Percentiles rank a stretch among this genome's conserved stretches.
Conservation (phyloP, 768 basidiomycete species). For the Lentinula guzmanii region DNA sequence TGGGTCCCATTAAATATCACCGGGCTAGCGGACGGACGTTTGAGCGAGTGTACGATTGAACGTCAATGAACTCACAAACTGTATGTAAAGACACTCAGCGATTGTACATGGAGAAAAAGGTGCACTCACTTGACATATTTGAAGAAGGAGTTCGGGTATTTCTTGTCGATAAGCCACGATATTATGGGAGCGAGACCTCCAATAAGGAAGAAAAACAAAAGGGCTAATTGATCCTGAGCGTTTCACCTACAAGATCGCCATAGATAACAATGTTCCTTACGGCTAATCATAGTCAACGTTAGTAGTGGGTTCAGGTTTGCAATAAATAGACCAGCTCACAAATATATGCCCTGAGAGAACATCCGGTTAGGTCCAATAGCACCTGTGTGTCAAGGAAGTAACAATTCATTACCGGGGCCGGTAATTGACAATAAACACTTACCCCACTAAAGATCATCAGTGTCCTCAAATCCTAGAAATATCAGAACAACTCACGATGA, state of each 20-base stretch:
- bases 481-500: slow-evolving; percentile 43
- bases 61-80: slow-evolving; percentile 26
- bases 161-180: slow-evolving; percentile 55
- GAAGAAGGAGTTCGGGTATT: slow-evolving; percentile 56
- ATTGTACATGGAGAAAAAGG: not conserved
- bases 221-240: slow-evolving; percentile 22
- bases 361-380: slow-evolving; percentile 58
- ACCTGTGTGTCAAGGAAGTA: slow-evolving; percentile 26
- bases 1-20: slow-evolving; percentile 65
- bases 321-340: slow-evolving; percentile 29
- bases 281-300: slow-evolving; percentile 11
- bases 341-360: slow-evolving; percentile 55
- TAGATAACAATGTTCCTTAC: not conserved
- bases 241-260: not conserved
- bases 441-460: slow-evolving; percentile 9
- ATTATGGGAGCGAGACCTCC: slow-evolving; percentile 63
- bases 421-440: slow-evolving; percentile 37
- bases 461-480: not conserved
- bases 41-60: not conserved
- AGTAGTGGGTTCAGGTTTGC: slow-evolving; percentile 1
- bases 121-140: slow-evolving; percentile 61
- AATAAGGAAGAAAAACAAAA: slow-evolving; percentile 68
- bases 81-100: slow-evolving; percentile 17
- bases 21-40: slow-evolving; percentile 26
- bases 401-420: slow-evolving; percentile 38